These are phyloP conservation scores for Colletotrichum tamarilloi DNA, from an alignment of 2,329 filamentous ascomycete species.

Conservation along the genomic window DNA sequence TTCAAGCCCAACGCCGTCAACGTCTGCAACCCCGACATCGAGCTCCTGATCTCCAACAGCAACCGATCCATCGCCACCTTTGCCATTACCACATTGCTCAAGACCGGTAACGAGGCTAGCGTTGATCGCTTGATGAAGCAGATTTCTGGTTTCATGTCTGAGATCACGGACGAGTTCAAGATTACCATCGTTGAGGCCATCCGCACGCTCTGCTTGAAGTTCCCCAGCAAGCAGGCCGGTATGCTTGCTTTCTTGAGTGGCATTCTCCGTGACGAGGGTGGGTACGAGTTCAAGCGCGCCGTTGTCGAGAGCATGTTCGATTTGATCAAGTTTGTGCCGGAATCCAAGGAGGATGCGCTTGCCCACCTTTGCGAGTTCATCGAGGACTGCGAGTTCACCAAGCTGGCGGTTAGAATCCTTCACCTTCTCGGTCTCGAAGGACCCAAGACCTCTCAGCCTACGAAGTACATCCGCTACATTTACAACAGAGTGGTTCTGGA, in stretches of 20 bases:
- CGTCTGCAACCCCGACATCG: slow-evolving; percentile 96
- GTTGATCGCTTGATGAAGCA: slow-evolving; percentile 99
- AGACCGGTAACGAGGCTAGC: slow-evolving; percentile 97
- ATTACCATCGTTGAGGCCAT: slow-evolving; percentile 99
- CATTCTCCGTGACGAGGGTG: slow-evolving; percentile 96
- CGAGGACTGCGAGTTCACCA: slow-evolving; percentile 99
- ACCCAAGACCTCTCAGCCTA: slow-evolving; percentile 93
- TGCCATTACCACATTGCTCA: slow-evolving; percentile 96
- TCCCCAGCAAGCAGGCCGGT: slow-evolving; percentile 96
- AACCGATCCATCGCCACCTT: slow-evolving; percentile 99
- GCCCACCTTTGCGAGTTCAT: slow-evolving; percentile 99
- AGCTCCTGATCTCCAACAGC: slow-evolving; percentile 94
- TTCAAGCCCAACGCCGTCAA: slow-evolving; percentile 96
- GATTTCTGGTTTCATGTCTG: slow-evolving; percentile 97
- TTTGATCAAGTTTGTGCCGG: slow-evolving; percentile 97
- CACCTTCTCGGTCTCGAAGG: slow-evolving; percentile 95
- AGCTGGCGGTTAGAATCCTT: slow-evolving; percentile 93
- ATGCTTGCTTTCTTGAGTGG: slow-evolving; percentile 98
- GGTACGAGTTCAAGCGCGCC: slow-evolving; percentile 97
- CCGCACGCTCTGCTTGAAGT: slow-evolving; percentile 95
- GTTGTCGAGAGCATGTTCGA: slow-evolving; percentile 99
- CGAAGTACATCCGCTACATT: slow-evolving; percentile 99
- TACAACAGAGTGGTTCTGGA: slow-evolving; percentile 98
- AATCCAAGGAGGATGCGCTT: slow-evolving; percentile 83
- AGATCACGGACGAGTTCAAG: slow-evolving; percentile 99